Evolutionary conservation across 331 rosid species (phyloP), one percentile per base, ranked within the genome.

Genomic region (Quercus lobata): DNA sequence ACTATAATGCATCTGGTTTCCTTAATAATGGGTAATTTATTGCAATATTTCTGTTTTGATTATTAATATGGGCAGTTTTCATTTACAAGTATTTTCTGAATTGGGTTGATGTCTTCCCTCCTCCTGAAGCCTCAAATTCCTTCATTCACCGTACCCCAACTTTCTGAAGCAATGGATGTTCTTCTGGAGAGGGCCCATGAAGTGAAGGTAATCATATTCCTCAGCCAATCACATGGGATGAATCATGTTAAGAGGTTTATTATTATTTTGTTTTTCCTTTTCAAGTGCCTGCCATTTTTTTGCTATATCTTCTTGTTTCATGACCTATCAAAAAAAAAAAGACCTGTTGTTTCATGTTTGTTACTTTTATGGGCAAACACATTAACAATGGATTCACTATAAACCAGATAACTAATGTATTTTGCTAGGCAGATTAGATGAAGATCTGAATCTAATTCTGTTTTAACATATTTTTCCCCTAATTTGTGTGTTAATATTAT

Each of bases 121-220:
- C 79, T 77, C 78, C 75, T 89, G 90, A 89, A 92, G 97, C 97
- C 90, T 85, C 83, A 77, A 83, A 83, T 90, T 80, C 97, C 97
- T 72, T 93, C 97, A 62, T 92, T 90, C 88, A 81, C 91, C 29
- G 93, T 88, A 73, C 86, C 90, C n/a, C 97, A 92, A 80, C 92
- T 86, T 86, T 68, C 90, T 29, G 97, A 92, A 84, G 97, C 97
- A 77, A 90, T 92, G 97, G 87, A 82, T 80, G 92, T 84, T 58
- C 88, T 92, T 80, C 81, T 80, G 76, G 85, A 87, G 78, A 88
- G 76, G 83, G 97, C 96, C 57, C 70, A 25, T 61, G 88, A 88
- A 76, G 81, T 87, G 35, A 79, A 30, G 91, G 97, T 92, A 87
- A 86, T 81, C 56, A 71, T 80, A 77, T 72, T 83, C 76, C 80